A percentile compares a stretch with the other conserved stretches of the same genome.
Conservation (phyloP, 345 rosid species). For the Salix arbutifolia region DNA sequence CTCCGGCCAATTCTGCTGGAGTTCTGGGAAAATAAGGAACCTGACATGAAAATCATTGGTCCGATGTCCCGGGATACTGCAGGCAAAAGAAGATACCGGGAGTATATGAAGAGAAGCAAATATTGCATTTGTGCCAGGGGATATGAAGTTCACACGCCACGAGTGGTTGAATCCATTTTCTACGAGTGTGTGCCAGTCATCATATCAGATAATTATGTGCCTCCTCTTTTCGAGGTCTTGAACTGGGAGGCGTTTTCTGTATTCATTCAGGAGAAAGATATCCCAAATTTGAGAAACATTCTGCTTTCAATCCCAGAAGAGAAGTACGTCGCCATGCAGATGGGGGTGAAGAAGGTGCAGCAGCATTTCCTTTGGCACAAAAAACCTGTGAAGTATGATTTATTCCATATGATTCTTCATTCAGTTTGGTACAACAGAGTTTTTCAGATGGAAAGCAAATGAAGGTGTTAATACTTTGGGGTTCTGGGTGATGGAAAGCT, state of each 20-base stretch:
- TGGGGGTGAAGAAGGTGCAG: conserved; percentile 59
- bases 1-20: conserved; percentile 58
- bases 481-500: neutral
- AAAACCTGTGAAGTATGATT: conserved; percentile 62
- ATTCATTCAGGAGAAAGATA: conserved; percentile 69
- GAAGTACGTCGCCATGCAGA: conserved; percentile 60
- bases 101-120: conserved; percentile 81
- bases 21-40: conserved; percentile 66
- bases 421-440: conserved; percentile 75
- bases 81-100: conserved; percentile 58
- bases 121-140: conserved; percentile 91
- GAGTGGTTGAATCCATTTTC: conserved; percentile 70
- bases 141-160: conserved; percentile 79
- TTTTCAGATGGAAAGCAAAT: conserved; percentile 40
- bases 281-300: conserved; percentile 61
- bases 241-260: conserved; percentile 77
- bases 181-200: conserved; percentile 84
- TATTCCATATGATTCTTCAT: conserved; percentile 80
- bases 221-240: conserved; percentile 78
- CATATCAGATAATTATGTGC: conserved; percentile 84
- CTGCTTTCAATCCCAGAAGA: conserved; percentile 59
- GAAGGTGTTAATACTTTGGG: conserved; percentile 5
- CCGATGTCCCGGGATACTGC: conserved; percentile 59
- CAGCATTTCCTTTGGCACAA: conserved; percentile 89
- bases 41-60: conserved; percentile 78